Evolutionary conservation across 2,329 filamentous ascomycete genomes (phyloP), one percentile per base, ranked within the genome.

Genomic region (Dothideomycetes sp.): DNA sequence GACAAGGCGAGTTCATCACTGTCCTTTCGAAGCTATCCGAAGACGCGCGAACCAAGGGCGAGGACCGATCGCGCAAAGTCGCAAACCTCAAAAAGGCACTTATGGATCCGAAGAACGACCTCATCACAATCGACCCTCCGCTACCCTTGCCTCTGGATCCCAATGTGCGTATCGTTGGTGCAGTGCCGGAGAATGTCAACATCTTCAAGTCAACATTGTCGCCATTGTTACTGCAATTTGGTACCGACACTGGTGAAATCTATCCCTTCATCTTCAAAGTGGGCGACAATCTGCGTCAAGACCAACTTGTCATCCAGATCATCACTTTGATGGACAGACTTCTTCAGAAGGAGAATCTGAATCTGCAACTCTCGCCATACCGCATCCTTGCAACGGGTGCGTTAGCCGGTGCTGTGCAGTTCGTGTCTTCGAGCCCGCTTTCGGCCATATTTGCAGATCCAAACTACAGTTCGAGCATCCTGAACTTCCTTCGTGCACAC

Each of bases 221-320:
- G 30, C 91, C 91, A 0, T 82, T 98, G 45, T 86, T 91, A 52
- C 78, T 95, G 45, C 84, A 84, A 8, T 95, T 96, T 66, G 88
- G 82, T 55, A 94, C 88, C 0, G 72, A 76, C 0, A 75, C 75
- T 2, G 84, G 84, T 6, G 74, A 73, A 27, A 82, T 80, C 45
- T 98, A 96, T 57, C 82, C 89, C 8, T 83, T 98, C 48, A 82
- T 96, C 39, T 98, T 98, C 75, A 98, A 98, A 62, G 87, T 87
- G 1, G 91, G 91, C 24, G 91, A 98, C 57, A 91, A 98, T 58
- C 70, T 98, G 37, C 83, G 91, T 11, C 91, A 98, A 62, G 91
- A 98, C 56, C 91, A 98, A 58, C 76, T 98, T 2, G 89, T 98
- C 24, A 93, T 98, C 41, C 91, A 85, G 55, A 96, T 96, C 55